These are phyloP conservation scores for Ceratocystis huliohia DNA, from an alignment of 2,329 filamentous ascomycete species.

Conservation along the genomic window DNA sequence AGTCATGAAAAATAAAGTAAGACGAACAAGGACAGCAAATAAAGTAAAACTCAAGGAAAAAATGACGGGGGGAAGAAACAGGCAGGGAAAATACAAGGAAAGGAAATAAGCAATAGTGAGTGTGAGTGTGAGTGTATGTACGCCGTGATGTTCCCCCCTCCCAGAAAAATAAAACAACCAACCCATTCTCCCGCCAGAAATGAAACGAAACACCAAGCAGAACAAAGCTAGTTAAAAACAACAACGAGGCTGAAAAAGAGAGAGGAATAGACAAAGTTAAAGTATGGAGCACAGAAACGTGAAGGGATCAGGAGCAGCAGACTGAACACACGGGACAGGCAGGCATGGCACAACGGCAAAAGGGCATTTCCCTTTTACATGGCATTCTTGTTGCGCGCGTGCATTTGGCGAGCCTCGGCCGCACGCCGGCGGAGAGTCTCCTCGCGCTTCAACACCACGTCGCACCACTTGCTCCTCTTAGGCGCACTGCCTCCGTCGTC, in stretches of 20 bases:
- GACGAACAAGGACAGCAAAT: neutral
- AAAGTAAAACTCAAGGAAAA: neutral
- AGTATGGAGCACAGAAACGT: neutral
- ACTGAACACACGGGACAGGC: neutral
- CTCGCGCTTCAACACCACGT: constrained; percentile 52
- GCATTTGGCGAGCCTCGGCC: constrained; percentile 35
- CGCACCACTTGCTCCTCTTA: constrained; percentile 52
- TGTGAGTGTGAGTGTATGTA: neutral
- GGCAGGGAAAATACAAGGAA: neutral
- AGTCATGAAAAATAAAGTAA: neutral
- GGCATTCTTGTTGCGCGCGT: constrained; percentile 48
- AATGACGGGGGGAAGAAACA: neutral
- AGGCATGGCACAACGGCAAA: neutral
- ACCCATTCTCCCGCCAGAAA: neutral
- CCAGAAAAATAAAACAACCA: constrained; percentile 6
- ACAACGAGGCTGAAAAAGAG: neutral
- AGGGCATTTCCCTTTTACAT: constrained; percentile 28
- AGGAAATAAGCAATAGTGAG: neutral
- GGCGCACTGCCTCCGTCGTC: constrained; percentile 33
- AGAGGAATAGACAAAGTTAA: constrained; percentile 13
- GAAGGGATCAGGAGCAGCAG: neutral
- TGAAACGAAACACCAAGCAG: constrained; percentile 1
- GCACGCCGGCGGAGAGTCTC: constrained; percentile 44
- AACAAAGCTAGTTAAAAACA: neutral
- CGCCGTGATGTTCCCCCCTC: neutral